Conservation (phyloP, 192 early-diverging fungal genomes). For the Backusella australiensis region DNA sequence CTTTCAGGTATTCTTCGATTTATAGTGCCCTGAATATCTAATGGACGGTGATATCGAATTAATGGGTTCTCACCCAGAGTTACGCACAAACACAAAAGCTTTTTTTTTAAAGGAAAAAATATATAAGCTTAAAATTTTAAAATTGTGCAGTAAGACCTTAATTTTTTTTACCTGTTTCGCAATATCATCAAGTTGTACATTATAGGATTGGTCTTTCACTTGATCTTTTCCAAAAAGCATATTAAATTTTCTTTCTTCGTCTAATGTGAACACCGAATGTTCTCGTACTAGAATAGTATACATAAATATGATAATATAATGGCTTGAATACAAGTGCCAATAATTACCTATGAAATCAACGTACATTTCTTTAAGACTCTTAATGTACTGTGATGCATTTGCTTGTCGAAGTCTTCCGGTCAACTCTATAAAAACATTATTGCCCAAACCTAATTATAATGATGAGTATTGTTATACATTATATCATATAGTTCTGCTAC, state of each 20-base stretch:
- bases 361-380: conserved; percentile 70
- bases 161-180: conserved; percentile 52
- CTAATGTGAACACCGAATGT: conserved; percentile 29
- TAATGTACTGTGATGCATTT: conserved; percentile 55
- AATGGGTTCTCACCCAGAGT: conserved; percentile 89
- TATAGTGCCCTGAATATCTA: conserved; percentile 65
- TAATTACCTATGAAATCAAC: conserved; percentile 78
- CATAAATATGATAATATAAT: background rate
- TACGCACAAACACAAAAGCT: conserved; percentile 85
- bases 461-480: background rate
- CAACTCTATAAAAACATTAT: conserved; percentile 58
- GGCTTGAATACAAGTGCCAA: background rate
- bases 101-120: conserved; percentile 2
- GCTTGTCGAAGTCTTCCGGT: conserved; percentile 42
- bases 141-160: background rate
- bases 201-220: conserved; percentile 22
- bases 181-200: conserved; percentile 48
- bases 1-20: conserved; percentile 63
- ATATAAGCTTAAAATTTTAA: background rate
- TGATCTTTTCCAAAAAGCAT: conserved; percentile 18
- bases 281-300: conserved; percentile 25
- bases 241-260: conserved; percentile 25
- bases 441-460: conserved; percentile 53
- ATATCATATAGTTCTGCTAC: conserved; percentile 22
- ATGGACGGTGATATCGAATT: conserved; percentile 86